Evolutionary conservation across 192 early-diverging fungal species (phyloP).

Genomic region (Umbelopsis vinacea): DNA sequence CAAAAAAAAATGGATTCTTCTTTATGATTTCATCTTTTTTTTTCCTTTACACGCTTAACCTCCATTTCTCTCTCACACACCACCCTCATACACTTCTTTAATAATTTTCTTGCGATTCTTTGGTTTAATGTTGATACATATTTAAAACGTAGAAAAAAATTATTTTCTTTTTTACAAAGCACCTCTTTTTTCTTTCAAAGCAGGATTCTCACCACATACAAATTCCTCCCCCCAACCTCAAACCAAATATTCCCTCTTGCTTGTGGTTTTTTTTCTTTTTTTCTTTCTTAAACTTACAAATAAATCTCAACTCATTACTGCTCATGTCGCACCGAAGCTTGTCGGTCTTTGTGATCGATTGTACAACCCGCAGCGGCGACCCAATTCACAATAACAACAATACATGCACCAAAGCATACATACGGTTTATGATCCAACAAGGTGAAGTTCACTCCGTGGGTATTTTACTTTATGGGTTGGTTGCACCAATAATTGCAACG

Average conservation of each 20-base stretch:
- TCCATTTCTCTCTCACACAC: not conserved
- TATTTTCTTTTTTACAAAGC: too few species aligned
- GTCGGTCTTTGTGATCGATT: not conserved
- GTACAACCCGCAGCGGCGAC: not conserved
- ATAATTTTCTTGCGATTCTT: not conserved
- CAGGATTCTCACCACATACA: not conserved
- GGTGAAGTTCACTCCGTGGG: not conserved
- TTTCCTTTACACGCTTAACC: not conserved
- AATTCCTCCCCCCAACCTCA: not conserved
- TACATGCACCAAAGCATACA: too few species aligned
- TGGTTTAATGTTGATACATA: not conserved
- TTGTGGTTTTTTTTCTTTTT: constrained; percentile 13
- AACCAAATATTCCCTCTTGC: constrained; percentile 24
- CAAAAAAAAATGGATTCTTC: too few species aligned
- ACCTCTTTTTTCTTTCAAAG: not conserved
- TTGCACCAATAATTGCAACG: constrained; percentile 9
- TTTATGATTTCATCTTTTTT: too few species aligned
- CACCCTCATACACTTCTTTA: not conserved
- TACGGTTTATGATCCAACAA: not conserved
- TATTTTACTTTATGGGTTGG: not conserved
- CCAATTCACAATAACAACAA: not conserved
- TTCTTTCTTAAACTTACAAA: too few species aligned
- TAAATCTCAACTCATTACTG: too few species aligned
- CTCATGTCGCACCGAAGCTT: too few species aligned
- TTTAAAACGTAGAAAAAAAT: not conserved